Conservation (phyloP, 805 yeast genomes). For the Priceomyces carsonii region DNA sequence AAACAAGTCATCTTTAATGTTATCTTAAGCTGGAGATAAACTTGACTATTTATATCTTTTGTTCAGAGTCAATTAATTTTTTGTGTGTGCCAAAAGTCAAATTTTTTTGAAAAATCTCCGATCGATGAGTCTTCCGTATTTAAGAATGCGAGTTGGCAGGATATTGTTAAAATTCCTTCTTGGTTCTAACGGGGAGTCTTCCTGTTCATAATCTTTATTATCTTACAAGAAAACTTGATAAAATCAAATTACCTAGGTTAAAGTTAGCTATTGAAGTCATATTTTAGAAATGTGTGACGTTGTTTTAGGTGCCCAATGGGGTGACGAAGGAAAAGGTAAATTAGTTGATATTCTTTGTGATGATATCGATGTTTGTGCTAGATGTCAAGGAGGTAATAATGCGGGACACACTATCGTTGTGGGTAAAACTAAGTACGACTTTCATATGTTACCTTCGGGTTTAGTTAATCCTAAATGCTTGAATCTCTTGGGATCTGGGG, state of each 20-base stretch:
- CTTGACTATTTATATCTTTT: no score
- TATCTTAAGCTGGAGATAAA: no score
- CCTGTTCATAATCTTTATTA: constrained; percentile 10
- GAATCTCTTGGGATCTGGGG: constrained; percentile 89
- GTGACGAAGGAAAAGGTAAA: constrained; percentile 99
- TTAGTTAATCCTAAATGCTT: constrained; percentile 88
- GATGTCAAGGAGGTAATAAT: constrained; percentile 98
- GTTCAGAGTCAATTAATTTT: no score
- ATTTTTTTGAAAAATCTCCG: no score
- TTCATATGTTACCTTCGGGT: constrained; percentile 99
- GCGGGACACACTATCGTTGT: constrained; percentile 99
- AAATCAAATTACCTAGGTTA: not conserved
- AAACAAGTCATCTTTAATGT: no score
- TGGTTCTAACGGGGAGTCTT: constrained; percentile 17
- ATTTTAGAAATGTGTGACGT: constrained; percentile 68
- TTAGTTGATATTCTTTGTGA: constrained; percentile 94
- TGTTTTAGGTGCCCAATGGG: constrained; percentile 99
- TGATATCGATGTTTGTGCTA: constrained; percentile 92
- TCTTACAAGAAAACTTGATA: constrained; percentile 12
- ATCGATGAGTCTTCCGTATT: not conserved
- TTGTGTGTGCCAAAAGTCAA: no score
- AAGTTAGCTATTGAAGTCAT: constrained; percentile 1
- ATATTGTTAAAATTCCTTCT: no score
- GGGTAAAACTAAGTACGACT: constrained; percentile 83
- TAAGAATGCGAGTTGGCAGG: no score